Conservation (phyloP, 2,329 filamentous ascomycete species). For the Monilinia fructicola region DNA sequence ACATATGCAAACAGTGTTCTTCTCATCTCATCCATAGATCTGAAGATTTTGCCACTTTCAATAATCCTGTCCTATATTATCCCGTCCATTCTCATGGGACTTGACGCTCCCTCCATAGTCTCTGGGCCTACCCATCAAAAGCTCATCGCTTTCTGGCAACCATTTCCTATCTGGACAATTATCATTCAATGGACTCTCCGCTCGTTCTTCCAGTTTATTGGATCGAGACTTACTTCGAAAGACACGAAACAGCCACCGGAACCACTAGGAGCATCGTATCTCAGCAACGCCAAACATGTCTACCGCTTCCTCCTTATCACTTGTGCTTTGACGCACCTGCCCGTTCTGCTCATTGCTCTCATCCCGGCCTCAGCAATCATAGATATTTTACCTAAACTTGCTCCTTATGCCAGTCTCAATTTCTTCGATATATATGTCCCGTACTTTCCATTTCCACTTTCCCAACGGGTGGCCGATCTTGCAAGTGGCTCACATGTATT, state of each 20-base stretch:
- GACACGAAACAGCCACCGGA: slow-evolving; percentile 34
- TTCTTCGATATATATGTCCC: slow-evolving; percentile 45
- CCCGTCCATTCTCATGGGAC: slow-evolving; percentile 46
- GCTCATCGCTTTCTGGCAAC: slow-evolving; percentile 51
- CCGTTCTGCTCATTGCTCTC: slow-evolving; percentile 45
- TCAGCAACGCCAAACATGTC: slow-evolving; percentile 30
- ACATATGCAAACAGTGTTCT: slow-evolving; percentile 40
- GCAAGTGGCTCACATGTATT: slow-evolving; percentile 47
- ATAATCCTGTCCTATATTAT: slow-evolving; percentile 47
- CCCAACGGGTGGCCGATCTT: slow-evolving; percentile 27
- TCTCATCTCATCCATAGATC: slow-evolving; percentile 36
- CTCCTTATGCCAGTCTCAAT: slow-evolving; percentile 39
- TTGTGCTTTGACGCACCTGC: slow-evolving; percentile 44
- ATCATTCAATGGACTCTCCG: slow-evolving; percentile 42
- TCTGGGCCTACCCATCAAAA: slow-evolving; percentile 47
- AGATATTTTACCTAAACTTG: slow-evolving; percentile 41
- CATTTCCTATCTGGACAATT: slow-evolving; percentile 50
- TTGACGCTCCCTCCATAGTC: slow-evolving; percentile 45
- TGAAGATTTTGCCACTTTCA: slow-evolving; percentile 43
- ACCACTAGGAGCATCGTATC: slow-evolving; percentile 31
- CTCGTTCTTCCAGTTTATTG: slow-evolving; percentile 14
- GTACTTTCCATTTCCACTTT: slow-evolving; percentile 39
- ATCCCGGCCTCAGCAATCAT: slow-evolving; percentile 42
- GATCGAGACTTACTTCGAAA: slow-evolving; percentile 28
- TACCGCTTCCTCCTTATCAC: slow-evolving; percentile 44